Percentiles rank a stretch among this genome's conserved stretches.
Conservation (phyloP, 108 stramenopile genomes). For the Skeletonema grethae region DNA sequence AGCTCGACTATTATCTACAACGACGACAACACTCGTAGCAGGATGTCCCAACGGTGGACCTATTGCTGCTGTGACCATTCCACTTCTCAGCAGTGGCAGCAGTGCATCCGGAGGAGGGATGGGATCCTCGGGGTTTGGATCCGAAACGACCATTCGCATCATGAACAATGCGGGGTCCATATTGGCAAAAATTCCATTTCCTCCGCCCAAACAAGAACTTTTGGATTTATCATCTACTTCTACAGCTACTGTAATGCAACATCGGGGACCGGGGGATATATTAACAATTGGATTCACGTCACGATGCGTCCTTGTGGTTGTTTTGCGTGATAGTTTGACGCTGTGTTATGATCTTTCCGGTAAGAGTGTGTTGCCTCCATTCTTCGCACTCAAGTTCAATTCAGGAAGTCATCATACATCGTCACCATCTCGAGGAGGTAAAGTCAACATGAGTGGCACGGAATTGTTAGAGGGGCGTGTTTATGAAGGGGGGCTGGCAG, state of each 20-base stretch:
- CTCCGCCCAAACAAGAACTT: constrained; percentile 31
- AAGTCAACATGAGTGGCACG: constrained; percentile 24
- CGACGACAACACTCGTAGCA: constrained; percentile 73
- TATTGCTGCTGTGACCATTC: constrained; percentile 70
- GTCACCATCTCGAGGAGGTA: neutral
- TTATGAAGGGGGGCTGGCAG: constrained; percentile 81
- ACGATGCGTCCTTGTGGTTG: constrained; percentile 62
- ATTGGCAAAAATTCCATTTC: constrained; percentile 64
- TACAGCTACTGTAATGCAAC: neutral
- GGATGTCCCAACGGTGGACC: constrained; percentile 88
- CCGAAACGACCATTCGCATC: constrained; percentile 55
- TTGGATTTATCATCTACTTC: constrained; percentile 19
- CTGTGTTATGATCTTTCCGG: constrained; percentile 72
- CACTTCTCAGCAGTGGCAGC: constrained; percentile 47
- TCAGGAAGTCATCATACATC: constrained; percentile 4
- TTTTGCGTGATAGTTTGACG: constrained; percentile 73
- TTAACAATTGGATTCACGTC: constrained; percentile 77
- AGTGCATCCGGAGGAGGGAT: neutral
- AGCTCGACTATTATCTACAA: constrained; percentile 56
- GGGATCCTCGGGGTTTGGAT: constrained; percentile 37
- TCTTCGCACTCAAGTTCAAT: constrained; percentile 54
- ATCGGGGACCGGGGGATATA: constrained; percentile 53
- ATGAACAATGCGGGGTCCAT: constrained; percentile 66
- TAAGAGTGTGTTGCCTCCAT: constrained; percentile 65
- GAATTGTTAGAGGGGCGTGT: constrained; percentile 66